phyloP scores from a whole-genome alignment of 345 rosid genomes.

The Sapria himalayana region DNA sequence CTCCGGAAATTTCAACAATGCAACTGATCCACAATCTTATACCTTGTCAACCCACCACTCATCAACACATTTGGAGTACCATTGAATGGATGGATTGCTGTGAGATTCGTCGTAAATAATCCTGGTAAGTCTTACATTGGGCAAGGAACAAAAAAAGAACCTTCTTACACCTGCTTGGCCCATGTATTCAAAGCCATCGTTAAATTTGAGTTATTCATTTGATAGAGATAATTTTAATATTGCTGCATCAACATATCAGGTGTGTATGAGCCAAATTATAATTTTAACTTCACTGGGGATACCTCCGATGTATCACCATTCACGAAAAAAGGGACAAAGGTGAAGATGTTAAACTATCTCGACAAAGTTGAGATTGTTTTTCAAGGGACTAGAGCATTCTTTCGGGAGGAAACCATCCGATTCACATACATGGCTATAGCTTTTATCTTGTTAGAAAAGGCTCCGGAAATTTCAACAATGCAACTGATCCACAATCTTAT shows the following conservation, averaged over 20 bases:
- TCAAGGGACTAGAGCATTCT: constrained; percentile 21
- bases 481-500: constrained; percentile 10
- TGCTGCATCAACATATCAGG: no score
- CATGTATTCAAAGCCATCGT: no score
- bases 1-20: constrained; percentile 11
- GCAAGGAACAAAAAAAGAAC: no score
- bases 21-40: constrained; percentile 9
- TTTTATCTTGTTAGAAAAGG: constrained; percentile 25
- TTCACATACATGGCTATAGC: constrained; percentile 25
- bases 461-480: constrained; percentile 15
- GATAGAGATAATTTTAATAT: no score
- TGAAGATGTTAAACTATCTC: constrained; percentile 11
- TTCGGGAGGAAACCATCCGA: constrained; percentile 16
- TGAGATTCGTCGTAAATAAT: constrained; percentile 16
- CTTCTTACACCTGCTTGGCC: no score
- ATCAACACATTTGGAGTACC: constrained; percentile 14
- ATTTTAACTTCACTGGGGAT: constrained; percentile 19
- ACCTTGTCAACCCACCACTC: constrained; percentile 16
- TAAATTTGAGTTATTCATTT: no score
- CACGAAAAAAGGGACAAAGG: constrained; percentile 13
- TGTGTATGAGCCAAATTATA: constrained; percentile 2
- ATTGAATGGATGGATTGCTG: constrained; percentile 14
- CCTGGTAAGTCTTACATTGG: no score
- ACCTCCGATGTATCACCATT: neutral
- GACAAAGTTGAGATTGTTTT: constrained; percentile 19